Percentiles rank a stretch among this genome's conserved stretches.
Conservation (phyloP, 768 basidiomycete species). For the Tephrocybe sp. region DNA sequence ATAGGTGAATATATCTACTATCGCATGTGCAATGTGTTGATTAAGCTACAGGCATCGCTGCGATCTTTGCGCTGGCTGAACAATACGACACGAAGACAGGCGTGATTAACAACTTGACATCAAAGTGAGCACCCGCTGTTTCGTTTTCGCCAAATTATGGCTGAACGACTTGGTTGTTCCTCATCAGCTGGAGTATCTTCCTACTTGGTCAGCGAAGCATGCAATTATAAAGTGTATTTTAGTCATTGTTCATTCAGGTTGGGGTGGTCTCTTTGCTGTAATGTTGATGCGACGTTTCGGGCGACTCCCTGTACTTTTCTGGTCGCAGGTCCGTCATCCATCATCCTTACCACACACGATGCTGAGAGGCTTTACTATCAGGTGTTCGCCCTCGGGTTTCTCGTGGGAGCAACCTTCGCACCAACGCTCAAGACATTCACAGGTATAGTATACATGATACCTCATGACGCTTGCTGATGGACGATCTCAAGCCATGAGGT, state of each 20-base stretch:
- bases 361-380: constrained; percentile 18
- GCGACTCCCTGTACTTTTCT: constrained; percentile 68
- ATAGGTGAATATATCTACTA: constrained; percentile 43
- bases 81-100: constrained; percentile 55
- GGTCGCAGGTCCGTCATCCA: constrained; percentile 55
- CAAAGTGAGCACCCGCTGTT: constrained; percentile 40
- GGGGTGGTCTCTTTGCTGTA: constrained; percentile 63
- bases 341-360: background rate
- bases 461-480: background rate
- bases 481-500: constrained; percentile 49
- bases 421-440: constrained; percentile 52
- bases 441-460: constrained; percentile 25
- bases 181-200: constrained; percentile 63
- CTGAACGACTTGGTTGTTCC: background rate
- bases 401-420: constrained; percentile 57
- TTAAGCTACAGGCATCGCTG: constrained; percentile 49
- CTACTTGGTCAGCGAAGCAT: constrained; percentile 51
- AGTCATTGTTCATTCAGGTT: constrained; percentile 40
- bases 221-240: too few species aligned
- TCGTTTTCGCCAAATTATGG: background rate
- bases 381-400: constrained; percentile 58
- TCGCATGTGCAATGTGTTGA: background rate
- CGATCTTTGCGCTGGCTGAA: constrained; percentile 58
- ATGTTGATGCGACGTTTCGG: constrained; percentile 65
- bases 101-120: constrained; percentile 63